These are phyloP conservation scores for Aspergillus bertholletiae DNA, from an alignment of 495 filamentous ascomycete genomes.

Conservation along the genomic window DNA sequence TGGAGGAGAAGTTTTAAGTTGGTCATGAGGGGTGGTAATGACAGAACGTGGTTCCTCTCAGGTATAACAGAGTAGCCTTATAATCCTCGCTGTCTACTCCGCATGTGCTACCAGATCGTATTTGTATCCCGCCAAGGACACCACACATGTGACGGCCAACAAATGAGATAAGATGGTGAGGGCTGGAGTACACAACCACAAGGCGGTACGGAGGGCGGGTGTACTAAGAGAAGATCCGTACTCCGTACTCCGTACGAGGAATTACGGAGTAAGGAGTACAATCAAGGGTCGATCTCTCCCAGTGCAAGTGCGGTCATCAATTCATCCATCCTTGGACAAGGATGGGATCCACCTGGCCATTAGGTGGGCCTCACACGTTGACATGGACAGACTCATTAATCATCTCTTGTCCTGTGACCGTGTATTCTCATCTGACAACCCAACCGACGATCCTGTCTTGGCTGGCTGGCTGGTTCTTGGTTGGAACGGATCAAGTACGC, in stretches of 20 bases:
- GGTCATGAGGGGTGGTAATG: background rate
- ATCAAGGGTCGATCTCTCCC: background rate
- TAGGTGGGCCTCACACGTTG: conserved; percentile 6
- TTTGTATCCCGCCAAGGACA: background rate
- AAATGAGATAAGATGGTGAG: background rate
- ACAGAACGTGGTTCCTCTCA: background rate
- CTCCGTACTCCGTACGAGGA: too few species aligned
- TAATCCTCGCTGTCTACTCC: background rate
- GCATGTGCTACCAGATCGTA: background rate
- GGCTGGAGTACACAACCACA: background rate
- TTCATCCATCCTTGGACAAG: background rate
- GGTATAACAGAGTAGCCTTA: background rate
- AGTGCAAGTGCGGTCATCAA: background rate
- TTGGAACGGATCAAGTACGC: conserved; percentile 8
- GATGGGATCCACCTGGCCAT: background rate
- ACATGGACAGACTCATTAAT: background rate
- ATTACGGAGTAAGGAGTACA: background rate
- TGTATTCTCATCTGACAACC: conserved; percentile 18
- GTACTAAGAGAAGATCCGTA: background rate
- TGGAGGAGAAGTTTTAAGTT: background rate
- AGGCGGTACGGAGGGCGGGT: background rate
- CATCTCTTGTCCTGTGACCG: conserved; percentile 2
- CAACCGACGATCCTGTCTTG: conserved; percentile 25
- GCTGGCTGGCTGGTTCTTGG: conserved; percentile 9
- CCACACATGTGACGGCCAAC: background rate